Base-by-base conservation (phyloP, 2,329 filamentous ascomycete genomes). In the Clonostachys sp. region DNA sequence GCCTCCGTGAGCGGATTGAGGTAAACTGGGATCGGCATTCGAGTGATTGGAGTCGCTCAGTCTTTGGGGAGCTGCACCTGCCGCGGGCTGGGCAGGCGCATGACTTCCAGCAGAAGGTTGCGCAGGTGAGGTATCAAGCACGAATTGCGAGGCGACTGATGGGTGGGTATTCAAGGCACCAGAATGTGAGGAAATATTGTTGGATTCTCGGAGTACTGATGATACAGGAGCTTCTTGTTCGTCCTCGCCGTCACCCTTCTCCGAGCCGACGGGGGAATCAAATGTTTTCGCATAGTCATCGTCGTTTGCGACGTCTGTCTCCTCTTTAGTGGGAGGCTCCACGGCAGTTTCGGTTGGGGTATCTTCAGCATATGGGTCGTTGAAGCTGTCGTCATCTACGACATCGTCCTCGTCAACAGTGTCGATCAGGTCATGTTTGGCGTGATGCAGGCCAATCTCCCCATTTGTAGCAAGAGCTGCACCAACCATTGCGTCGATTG, bases 211-310 rank as follows among this genome's bases (percentile, higher is more conserved):
- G 49, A 59, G 61, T 55, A 66, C 63, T 57, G 69, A 64, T 63
- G 71, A 67, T 74, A 75, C 60, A 14, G 13, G 16, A 42, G 41
- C 20, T 13, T 30, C 41, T 20, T 42, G 41, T 12, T 46, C 38
- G n/a, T n/a, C 17, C 14, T 33, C 44, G 18, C 35, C 45, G 13
- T 41, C 45, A 33, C 30, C 61, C 51, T 64, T 60, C 48, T 66
- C 62, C 42, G 60, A 55, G 42, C 57, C 65, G 57, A 66, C 64
- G 48, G 72, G 70, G 48, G 75, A 77, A 61, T 77, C 71, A 68
- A 75, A 74, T 36, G 66, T 72, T 59, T 71, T 75, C 56, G 72
- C 70, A 64, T 77, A 74, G 55, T 77, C 73, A 66, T 76, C 73
- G 54, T 77, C 73, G 66, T 76, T 73, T 36, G 39, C 69, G 61